Percentiles rank a stretch among this genome's conserved stretches.
phyloP scores from a whole-genome alignment of 306 rosid genomes.

The Purshia tridentata region DNA sequence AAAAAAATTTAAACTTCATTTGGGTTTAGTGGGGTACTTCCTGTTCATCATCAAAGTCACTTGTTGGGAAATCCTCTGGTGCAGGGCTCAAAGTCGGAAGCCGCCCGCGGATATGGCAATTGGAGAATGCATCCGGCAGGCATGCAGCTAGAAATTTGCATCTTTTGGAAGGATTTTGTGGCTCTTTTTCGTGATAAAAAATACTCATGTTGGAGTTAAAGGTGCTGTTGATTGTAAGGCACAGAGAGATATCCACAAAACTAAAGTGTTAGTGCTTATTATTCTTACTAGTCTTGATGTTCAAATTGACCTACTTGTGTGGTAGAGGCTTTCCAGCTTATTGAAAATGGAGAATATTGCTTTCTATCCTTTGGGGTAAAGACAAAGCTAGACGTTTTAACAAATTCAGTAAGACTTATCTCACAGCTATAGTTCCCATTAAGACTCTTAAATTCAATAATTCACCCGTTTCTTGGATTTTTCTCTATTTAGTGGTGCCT shows the following conservation, averaged over 20 bases:
- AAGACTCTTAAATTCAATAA: neutral
- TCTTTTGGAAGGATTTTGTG: slow-evolving; percentile 52
- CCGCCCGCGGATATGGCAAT: slow-evolving; percentile 43
- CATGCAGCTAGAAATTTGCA: slow-evolving; percentile 49
- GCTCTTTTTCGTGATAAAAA: slow-evolving; percentile 59
- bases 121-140: slow-evolving; percentile 57
- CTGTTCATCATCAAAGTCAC: slow-evolving; percentile 69
- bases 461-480: slow-evolving; percentile 12
- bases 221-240: slow-evolving; percentile 18
- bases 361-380: slow-evolving; percentile 67
- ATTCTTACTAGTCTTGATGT: slow-evolving; percentile 33
- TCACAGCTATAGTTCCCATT: slow-evolving; percentile 23
- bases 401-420: slow-evolving; percentile 29
- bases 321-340: slow-evolving; percentile 74
- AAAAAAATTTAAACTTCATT: slow-evolving; percentile 4
- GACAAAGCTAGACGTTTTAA: slow-evolving; percentile 58
- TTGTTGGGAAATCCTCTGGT: slow-evolving; percentile 50
- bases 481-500: slow-evolving; percentile 32
- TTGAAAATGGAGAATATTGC: slow-evolving; percentile 40
- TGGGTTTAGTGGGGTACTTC: slow-evolving; percentile 39
- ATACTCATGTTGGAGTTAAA: slow-evolving; percentile 53
- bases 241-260: slow-evolving; percentile 27
- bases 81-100: slow-evolving; percentile 44
- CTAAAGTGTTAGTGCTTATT: neutral
- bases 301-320: slow-evolving; percentile 38